Conservation (phyloP, 345 rosid genomes). For the Acer saccharum region DNA sequence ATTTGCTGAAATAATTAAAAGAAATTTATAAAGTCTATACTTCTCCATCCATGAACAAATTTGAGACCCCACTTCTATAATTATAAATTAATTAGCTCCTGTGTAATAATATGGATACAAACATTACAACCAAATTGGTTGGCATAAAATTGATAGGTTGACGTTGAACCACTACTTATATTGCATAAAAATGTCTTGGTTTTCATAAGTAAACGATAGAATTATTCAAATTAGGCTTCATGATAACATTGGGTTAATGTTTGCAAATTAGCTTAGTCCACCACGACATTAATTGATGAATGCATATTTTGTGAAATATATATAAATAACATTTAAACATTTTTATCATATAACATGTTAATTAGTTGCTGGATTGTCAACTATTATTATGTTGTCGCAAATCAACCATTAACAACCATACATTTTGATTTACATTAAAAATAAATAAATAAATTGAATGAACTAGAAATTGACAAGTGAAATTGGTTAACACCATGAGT, state of each 20-base stretch:
- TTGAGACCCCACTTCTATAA: background rate
- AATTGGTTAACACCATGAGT: too few relatives aligned
- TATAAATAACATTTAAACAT: background rate
- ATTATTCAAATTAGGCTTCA: background rate
- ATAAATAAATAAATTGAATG: too few relatives aligned
- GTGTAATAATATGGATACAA: background rate
- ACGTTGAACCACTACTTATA: background rate
- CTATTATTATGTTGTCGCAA: too few relatives aligned
- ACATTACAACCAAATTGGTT: background rate
- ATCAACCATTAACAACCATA: too few relatives aligned
- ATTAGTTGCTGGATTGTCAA: too few relatives aligned
- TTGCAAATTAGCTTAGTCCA: background rate
- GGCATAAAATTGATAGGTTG: background rate
- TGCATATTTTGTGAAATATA: background rate
- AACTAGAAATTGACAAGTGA: too few relatives aligned
- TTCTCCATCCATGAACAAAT: constrained; percentile 8
- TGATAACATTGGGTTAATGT: background rate
- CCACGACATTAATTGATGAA: background rate
- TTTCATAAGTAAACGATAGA: background rate
- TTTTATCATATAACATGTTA: too few relatives aligned
- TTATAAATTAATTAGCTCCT: background rate
- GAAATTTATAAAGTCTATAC: background rate
- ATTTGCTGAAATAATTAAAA: constrained; percentile 17
- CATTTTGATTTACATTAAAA: too few relatives aligned
- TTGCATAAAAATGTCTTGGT: too few relatives aligned